A percentile compares a stretch with the other conserved stretches of the same genome.
These are phyloP conservation scores for Alternaria triticimaculans DNA, from an alignment of 2,329 filamentous ascomycete genomes.

Conservation along the genomic window DNA sequence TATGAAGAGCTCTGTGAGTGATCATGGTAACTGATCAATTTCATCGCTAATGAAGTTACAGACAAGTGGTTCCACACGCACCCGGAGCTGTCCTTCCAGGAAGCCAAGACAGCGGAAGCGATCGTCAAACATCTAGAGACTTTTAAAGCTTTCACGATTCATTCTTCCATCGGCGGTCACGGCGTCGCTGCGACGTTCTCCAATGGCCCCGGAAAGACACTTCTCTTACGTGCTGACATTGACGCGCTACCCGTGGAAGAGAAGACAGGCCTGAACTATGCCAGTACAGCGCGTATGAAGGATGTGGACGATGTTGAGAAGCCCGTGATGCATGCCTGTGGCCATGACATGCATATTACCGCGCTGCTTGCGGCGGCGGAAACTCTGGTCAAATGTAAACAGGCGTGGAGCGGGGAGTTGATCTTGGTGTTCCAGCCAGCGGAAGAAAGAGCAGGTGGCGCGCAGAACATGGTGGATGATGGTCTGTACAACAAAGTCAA, in stretches of 20 bases:
- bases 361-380: slow-evolving; percentile 63
- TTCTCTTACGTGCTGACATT: slow-evolving; percentile 68
- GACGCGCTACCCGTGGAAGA: slow-evolving; percentile 67
- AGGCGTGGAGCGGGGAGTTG: slow-evolving; percentile 67
- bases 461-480: slow-evolving; percentile 67
- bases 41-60: slow-evolving; percentile 11
- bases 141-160: slow-evolving; percentile 52
- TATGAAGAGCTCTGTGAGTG: slow-evolving; percentile 46
- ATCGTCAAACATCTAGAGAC: slow-evolving; percentile 38
- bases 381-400: slow-evolving; percentile 54
- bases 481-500: slow-evolving; percentile 63
- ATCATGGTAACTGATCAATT: background rate
- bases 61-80: slow-evolving; percentile 46
- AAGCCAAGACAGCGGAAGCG: slow-evolving; percentile 39
- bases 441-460: slow-evolving; percentile 69
- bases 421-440: slow-evolving; percentile 71
- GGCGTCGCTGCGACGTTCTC: slow-evolving; percentile 63
- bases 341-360: slow-evolving; percentile 68
- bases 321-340: slow-evolving; percentile 72
- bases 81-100: slow-evolving; percentile 48
- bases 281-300: slow-evolving; percentile 56
- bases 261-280: slow-evolving; percentile 62
- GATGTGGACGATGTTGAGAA: slow-evolving; percentile 57
- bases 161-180: slow-evolving; percentile 63
- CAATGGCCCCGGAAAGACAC: slow-evolving; percentile 62